phyloP scores from a whole-genome alignment of 2,329 filamentous ascomycete species.

The Talaromyces sp. region DNA sequence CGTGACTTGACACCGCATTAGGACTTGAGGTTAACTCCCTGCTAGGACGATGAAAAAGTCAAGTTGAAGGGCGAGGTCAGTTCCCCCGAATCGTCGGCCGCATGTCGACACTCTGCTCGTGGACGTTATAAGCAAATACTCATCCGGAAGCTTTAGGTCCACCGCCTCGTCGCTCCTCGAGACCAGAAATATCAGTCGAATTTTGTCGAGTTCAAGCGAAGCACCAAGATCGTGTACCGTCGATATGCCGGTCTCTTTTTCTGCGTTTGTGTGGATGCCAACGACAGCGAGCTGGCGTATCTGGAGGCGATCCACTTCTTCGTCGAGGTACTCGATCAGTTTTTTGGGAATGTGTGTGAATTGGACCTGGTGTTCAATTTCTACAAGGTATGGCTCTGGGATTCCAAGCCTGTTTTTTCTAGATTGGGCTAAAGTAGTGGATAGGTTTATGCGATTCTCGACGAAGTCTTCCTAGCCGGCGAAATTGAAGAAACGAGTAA shows the following conservation, averaged over 20 bases:
- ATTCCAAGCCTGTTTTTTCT: background rate
- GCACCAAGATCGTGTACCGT: constrained; percentile 91
- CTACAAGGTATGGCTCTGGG: constrained; percentile 52
- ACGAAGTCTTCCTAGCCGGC: constrained; percentile 94
- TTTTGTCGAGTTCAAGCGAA: constrained; percentile 74
- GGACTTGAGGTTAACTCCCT: constrained; percentile 12
- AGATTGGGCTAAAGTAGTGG: background rate
- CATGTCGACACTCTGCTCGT: background rate
- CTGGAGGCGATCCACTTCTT: constrained; percentile 99
- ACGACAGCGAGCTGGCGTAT: constrained; percentile 96
- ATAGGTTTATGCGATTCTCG: constrained; percentile 91
- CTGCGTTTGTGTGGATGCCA: constrained; percentile 97
- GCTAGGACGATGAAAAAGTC: constrained; percentile 90
- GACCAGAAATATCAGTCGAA: constrained; percentile 99
- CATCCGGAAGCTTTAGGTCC: constrained; percentile 53
- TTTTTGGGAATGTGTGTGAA: constrained; percentile 99
- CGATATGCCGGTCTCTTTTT: constrained; percentile 98
- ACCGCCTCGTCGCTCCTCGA: constrained; percentile 92
- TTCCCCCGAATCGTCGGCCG: constrained; percentile 10
- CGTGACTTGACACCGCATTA: background rate
- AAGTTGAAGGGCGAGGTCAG: constrained; percentile 93
- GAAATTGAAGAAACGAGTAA: constrained; percentile 99
- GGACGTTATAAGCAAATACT: background rate
- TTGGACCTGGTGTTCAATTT: constrained; percentile 78
- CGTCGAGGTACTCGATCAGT: constrained; percentile 95